phyloP scores from a whole-genome alignment of 2,329 filamentous ascomycete species.

The Periconia sp. region DNA sequence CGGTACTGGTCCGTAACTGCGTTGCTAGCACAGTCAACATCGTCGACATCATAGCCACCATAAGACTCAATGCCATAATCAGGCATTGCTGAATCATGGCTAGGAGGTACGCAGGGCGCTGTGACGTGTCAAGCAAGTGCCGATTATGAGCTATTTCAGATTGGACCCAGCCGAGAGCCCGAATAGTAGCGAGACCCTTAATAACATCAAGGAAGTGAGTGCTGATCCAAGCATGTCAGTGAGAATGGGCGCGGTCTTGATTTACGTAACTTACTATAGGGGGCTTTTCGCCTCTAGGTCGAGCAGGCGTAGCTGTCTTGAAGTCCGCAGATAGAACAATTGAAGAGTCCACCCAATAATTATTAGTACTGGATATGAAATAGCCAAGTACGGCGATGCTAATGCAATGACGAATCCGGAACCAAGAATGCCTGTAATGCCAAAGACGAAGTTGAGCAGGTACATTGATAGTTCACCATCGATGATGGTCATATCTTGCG shows the following conservation, averaged over 20 bases:
- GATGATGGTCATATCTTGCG: slow-evolving; percentile 50
- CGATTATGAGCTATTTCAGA: no score
- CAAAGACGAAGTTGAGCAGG: slow-evolving; percentile 5
- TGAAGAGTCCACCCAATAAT: slow-evolving; percentile 46
- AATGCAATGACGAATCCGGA: no score
- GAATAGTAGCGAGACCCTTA: slow-evolving; percentile 53
- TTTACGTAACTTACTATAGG: slow-evolving; percentile 40
- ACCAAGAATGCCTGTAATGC: no score
- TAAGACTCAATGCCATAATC: slow-evolving; percentile 39
- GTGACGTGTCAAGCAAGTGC: slow-evolving; percentile 42
- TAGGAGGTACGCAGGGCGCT: slow-evolving; percentile 50
- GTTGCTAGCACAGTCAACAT: slow-evolving; percentile 35
- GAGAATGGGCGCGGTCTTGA: neutral
- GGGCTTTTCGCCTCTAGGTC: slow-evolving; percentile 58
- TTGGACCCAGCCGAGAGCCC: slow-evolving; percentile 55
- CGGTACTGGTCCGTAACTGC: slow-evolving; percentile 15
- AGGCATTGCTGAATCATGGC: slow-evolving; percentile 50
- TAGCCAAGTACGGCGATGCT: slow-evolving; percentile 38
- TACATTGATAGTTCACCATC: slow-evolving; percentile 45
- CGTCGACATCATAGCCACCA: slow-evolving; percentile 41
- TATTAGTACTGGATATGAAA: slow-evolving; percentile 40
- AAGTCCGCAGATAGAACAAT: slow-evolving; percentile 51
- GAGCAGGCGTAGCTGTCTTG: slow-evolving; percentile 54
- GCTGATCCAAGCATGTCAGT: neutral
- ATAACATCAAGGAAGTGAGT: slow-evolving; percentile 58